phyloP scores from a whole-genome alignment of 139 green algal species.

The Chlamydomonas urium region DNA sequence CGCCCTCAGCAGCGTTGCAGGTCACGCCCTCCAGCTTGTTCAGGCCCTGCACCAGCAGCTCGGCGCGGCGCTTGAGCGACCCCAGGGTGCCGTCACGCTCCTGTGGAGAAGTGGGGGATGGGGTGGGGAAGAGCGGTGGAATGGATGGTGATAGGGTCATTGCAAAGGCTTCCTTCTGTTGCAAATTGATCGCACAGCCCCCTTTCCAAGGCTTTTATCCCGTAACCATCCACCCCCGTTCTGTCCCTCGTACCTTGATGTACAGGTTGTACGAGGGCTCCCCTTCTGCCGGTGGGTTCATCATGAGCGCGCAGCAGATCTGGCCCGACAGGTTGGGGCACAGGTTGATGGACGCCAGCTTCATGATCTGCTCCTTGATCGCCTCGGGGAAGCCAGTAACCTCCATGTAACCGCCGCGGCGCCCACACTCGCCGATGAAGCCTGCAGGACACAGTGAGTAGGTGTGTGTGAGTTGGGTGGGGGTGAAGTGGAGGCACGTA shows the following conservation, averaged over 20 bases:
- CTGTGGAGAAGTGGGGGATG: slow-evolving; percentile 11
- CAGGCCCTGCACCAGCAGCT: slow-evolving; percentile 69
- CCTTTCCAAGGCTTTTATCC: no score
- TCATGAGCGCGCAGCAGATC: slow-evolving; percentile 80
- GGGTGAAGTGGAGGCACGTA: no score
- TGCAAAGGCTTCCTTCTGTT: slow-evolving; percentile 3
- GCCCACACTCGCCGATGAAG: slow-evolving; percentile 67
- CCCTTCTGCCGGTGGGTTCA: slow-evolving; percentile 83
- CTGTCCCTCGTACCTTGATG: slow-evolving; percentile 56
- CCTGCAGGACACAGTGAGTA: not conserved
- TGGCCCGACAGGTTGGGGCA: slow-evolving; percentile 90
- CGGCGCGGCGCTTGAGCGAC: slow-evolving; percentile 74
- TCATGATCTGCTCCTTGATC: slow-evolving; percentile 58
- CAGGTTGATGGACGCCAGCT: slow-evolving; percentile 88
- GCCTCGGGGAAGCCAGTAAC: slow-evolving; percentile 24
- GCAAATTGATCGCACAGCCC: not conserved
- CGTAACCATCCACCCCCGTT: no score
- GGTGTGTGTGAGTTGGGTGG: no score
- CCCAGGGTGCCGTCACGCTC: slow-evolving; percentile 53
- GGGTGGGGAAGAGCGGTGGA: no score
- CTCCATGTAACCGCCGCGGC: slow-evolving; percentile 81
- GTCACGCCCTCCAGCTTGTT: slow-evolving; percentile 84
- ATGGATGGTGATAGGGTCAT: no score
- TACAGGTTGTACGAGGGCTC: slow-evolving; percentile 78
- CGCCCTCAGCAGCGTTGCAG: slow-evolving; percentile 76